These are phyloP conservation scores for Botryotinia globosa DNA, from an alignment of 2,329 filamentous ascomycete genomes.

Conservation along the genomic window DNA sequence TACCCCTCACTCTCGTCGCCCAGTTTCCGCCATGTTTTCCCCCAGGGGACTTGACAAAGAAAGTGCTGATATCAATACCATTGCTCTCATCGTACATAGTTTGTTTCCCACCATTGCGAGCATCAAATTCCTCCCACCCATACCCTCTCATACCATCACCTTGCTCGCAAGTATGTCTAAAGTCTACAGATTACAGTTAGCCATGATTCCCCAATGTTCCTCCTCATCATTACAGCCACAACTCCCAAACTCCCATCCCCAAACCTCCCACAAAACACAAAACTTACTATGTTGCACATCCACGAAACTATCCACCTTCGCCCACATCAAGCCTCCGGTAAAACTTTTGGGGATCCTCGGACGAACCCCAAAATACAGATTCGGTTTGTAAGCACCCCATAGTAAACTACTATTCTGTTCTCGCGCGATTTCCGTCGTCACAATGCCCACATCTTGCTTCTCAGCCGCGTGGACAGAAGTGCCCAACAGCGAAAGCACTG, in stretches of 20 bases:
- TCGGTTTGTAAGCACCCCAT: slow-evolving; percentile 94
- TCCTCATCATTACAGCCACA: background rate
- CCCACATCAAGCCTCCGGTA: slow-evolving; percentile 84
- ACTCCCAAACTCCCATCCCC: background rate
- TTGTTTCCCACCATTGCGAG: slow-evolving; percentile 80
- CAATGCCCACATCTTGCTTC: slow-evolving; percentile 29
- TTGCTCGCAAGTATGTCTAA: slow-evolving; percentile 95
- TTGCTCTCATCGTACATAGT: slow-evolving; percentile 89
- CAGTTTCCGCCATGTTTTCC: slow-evolving; percentile 85
- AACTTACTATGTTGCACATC: slow-evolving; percentile 72
- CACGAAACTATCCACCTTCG: slow-evolving; percentile 73
- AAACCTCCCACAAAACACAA: background rate
- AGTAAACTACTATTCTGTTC: slow-evolving; percentile 77
- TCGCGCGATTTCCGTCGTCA: slow-evolving; percentile 40
- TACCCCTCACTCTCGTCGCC: slow-evolving; percentile 84
- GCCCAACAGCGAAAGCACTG: slow-evolving; percentile 18
- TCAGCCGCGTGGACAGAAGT: slow-evolving; percentile 26
- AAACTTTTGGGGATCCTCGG: slow-evolving; percentile 79
- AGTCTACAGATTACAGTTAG: slow-evolving; percentile 52
- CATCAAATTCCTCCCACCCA: slow-evolving; percentile 97
- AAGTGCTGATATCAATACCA: slow-evolving; percentile 83
- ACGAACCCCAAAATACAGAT: slow-evolving; percentile 88
- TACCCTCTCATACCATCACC: slow-evolving; percentile 92
- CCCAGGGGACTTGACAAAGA: slow-evolving; percentile 89
- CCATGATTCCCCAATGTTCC: background rate